phyloP scores from a whole-genome alignment of 2,329 filamentous ascomycete species.

The Graphilbum sp. region DNA sequence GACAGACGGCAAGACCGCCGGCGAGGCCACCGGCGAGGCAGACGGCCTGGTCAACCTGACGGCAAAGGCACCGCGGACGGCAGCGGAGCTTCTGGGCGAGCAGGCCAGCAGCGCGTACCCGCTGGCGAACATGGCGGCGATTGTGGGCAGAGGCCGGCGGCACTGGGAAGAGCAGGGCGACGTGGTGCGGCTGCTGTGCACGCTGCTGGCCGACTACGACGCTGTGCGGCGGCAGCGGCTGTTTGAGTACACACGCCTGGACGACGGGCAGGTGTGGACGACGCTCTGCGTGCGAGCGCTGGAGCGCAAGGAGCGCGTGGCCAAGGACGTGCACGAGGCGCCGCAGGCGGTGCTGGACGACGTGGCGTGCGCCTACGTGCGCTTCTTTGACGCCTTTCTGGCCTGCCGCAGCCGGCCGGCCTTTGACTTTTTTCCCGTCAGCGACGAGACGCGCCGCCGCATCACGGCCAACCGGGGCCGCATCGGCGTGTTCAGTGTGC shows the following conservation, averaged over 20 bases:
- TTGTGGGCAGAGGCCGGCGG: conserved; percentile 4
- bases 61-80: background rate
- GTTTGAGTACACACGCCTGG: background rate
- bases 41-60: background rate
- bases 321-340: background rate
- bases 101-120: background rate
- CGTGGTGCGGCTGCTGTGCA: conserved; percentile 7
- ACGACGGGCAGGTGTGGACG: conserved; percentile 5
- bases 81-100: background rate
- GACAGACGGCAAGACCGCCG: background rate
- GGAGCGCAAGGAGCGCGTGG: background rate
- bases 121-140: conserved; percentile 4
- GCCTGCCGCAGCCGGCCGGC: conserved; percentile 4
- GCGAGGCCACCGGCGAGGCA: background rate
- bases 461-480: conserved; percentile 3
- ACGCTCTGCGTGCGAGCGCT: conserved; percentile 4
- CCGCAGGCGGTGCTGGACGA: background rate
- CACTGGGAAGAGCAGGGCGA: conserved; percentile 7
- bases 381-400: conserved; percentile 12
- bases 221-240: conserved; percentile 2
- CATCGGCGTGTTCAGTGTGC: conserved; percentile 10
- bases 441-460: background rate
- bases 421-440: conserved; percentile 1
- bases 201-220: conserved; percentile 4
- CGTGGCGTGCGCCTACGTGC: conserved; percentile 6